A percentile compares a stretch with the other conserved stretches of the same genome.
These are phyloP conservation scores for Solanum chilense DNA, from an alignment of 257 asterid genomes.

Conservation along the genomic window DNA sequence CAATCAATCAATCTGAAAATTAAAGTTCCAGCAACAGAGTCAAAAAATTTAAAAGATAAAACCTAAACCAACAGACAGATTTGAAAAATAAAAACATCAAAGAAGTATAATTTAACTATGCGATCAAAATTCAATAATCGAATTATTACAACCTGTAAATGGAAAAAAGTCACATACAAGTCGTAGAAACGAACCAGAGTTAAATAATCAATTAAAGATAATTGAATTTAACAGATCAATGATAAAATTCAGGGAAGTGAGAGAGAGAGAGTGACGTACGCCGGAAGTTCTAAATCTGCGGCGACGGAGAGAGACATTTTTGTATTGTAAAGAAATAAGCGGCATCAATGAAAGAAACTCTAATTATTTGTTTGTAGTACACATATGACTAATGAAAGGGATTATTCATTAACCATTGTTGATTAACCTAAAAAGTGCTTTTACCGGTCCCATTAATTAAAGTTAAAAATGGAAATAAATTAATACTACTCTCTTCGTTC, in stretches of 20 bases:
- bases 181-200: background rate
- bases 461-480: background rate
- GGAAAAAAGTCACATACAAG: background rate
- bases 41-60: background rate
- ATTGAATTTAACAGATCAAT: background rate
- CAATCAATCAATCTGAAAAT: slow-evolving; percentile 13
- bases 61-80: background rate
- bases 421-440: background rate
- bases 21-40: background rate
- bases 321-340: background rate
- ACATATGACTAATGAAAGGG: background rate
- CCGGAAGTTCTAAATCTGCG: background rate
- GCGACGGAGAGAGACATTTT: background rate
- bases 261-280: background rate
- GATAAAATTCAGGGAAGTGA: background rate
- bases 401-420: background rate
- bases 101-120: background rate
- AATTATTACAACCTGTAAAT: background rate
- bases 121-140: background rate
- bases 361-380: background rate
- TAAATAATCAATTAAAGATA: background rate
- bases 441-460: background rate
- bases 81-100: background rate
- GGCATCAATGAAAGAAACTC: background rate
- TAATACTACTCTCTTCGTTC: too few species aligned